phyloP scores from a whole-genome alignment of 768 basidiomycete genomes.

The Daedalea quercina region DNA sequence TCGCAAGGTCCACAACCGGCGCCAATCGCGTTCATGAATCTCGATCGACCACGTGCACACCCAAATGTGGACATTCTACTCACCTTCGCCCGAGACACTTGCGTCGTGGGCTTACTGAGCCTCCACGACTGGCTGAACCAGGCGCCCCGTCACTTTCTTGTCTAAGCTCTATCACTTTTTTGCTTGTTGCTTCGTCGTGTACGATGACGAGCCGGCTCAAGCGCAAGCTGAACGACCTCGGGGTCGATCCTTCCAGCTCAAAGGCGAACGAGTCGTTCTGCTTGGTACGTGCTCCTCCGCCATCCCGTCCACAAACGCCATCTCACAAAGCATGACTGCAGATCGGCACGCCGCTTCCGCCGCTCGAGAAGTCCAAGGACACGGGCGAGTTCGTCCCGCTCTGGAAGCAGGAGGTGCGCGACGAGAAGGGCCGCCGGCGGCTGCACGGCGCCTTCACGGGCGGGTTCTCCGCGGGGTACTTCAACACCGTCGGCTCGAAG shows the following conservation, averaged over 20 bases:
- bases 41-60: too few relatives aligned
- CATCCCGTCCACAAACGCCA: background rate
- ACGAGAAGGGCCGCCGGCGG: conserved; percentile 87
- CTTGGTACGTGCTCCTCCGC: conserved; percentile 39
- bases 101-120: too few relatives aligned
- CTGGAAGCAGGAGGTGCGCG: conserved; percentile 95
- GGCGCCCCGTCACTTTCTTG: too few relatives aligned
- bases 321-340: conserved; percentile 23
- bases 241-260: conserved; percentile 61
- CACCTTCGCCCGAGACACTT: too few relatives aligned
- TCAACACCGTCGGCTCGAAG: conserved; percentile 92
- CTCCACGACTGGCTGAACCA: too few relatives aligned
- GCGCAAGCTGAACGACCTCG: conserved; percentile 77
- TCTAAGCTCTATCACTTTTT: background rate
- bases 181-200: background rate
- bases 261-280: conserved; percentile 83
- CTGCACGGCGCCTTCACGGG: conserved; percentile 99
- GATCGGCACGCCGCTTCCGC: conserved; percentile 93
- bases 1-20: too few relatives aligned
- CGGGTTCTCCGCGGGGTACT: conserved; percentile 96
- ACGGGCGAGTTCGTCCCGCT: conserved; percentile 91
- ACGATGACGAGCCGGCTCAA: conserved; percentile 60
- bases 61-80: too few relatives aligned
- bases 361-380: conserved; percentile 91
- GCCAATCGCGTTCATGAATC: too few relatives aligned